Evolutionary conservation across 225 moss, liverwort and hornwort genomes (phyloP).

Genomic region (Ulota crispa): DNA sequence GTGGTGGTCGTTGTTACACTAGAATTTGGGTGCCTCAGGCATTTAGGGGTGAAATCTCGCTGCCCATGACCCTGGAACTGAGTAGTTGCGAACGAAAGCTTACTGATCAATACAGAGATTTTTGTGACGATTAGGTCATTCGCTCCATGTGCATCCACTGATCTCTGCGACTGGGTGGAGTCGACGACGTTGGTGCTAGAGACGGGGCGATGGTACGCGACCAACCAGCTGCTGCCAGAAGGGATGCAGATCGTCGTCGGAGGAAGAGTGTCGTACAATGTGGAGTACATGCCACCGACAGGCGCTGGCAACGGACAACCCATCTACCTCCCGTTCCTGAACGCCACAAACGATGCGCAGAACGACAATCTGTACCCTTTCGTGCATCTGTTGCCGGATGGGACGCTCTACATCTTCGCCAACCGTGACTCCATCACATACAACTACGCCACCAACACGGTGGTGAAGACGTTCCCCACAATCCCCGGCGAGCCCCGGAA

Average conservation of each 20-base stretch:
- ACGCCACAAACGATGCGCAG: slow-evolving; percentile 39
- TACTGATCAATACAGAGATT: background rate
- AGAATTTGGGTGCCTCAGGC: too few species aligned
- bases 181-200: slow-evolving; percentile 26
- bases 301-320: slow-evolving; percentile 9
- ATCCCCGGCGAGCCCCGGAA: slow-evolving; percentile 69
- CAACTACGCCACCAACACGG: slow-evolving; percentile 53
- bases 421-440: slow-evolving; percentile 60
- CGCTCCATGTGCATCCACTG: slow-evolving; percentile 40
- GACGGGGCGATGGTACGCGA: slow-evolving; percentile 66
- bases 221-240: slow-evolving; percentile 71
- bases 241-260: slow-evolving; percentile 56
- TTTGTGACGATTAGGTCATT: slow-evolving; percentile 31
- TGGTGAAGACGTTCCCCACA: slow-evolving; percentile 48
- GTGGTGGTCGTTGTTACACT: too few species aligned
- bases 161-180: slow-evolving; percentile 70
- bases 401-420: slow-evolving; percentile 70
- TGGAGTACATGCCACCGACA: slow-evolving; percentile 57
- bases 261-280: slow-evolving; percentile 42
- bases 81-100: slow-evolving; percentile 6
- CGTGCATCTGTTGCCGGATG: slow-evolving; percentile 66
- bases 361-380: slow-evolving; percentile 68
- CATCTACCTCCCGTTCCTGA: slow-evolving; percentile 46
- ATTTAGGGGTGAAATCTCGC: too few species aligned
- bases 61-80: background rate